Base-by-base conservation (phyloP, 129 eudicot species). In the Smallanthus sonchifolius region DNA sequence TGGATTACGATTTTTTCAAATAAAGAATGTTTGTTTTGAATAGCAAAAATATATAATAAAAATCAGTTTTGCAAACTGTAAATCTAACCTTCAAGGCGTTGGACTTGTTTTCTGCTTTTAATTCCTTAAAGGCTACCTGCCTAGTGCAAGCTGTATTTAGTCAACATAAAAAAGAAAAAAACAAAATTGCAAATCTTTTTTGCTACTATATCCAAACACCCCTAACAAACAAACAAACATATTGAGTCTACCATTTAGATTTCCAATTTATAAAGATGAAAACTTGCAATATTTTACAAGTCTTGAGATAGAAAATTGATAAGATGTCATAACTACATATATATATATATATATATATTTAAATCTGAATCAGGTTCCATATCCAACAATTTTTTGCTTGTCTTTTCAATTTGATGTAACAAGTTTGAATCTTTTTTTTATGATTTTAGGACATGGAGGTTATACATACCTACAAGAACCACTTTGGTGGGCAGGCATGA, bases 401-500 rank as follows among this genome's bases (percentile, higher is more conserved):
- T 57, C 38, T 28, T 73, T 24, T 67, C 20, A 11, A 17, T 39
- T 51, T 48, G 67, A 44, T 40, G 16, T 77, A 59, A 39, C 34
- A 34, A 19, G 54, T 8, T 11, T 9, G 61, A 3, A 51, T 24
- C 57, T 36, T 71, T 7, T 71, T 7, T 7, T 45, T 16, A 14
- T 38, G 72, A 35, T 65, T 77, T 51, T 43, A 86, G 91, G 91
- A 71, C 76, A 72, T 76, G 95, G 95, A 73, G 88, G 95, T 30
- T 91, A 91, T 65, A 86, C 91, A 37, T 91, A 87, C 76, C 85
- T 91, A 78, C 84, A 85, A 63, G 91, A 91, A 80, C 97, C 97
- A 17, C 97, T 91, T 80, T 91, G 97, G 95, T 91, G 97, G 97
- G 81, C 87, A 20, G 97, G 97, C 78, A 86, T 91, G 97, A 78